Evolutionary conservation across 2,329 filamentous ascomycete genomes (phyloP), one percentile per base, ranked within the genome.

Genomic region (Pseudogymnoascus sp.): DNA sequence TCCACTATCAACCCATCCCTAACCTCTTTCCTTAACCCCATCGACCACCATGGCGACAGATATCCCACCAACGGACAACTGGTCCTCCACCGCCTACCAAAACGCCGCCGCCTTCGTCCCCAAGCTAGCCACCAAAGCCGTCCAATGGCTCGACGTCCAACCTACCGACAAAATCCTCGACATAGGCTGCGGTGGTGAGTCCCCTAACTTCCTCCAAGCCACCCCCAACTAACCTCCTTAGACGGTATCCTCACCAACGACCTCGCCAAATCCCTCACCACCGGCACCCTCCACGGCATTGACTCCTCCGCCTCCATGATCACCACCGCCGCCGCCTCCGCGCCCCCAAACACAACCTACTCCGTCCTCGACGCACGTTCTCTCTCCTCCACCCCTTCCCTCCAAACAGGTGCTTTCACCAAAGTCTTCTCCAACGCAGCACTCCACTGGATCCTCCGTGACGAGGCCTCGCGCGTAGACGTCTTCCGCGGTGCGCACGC

Each of bases 361-460:
- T 72, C 72, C 38, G 65, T 56, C 69, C 38, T 44, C 8, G 26
- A 61, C 47, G 24, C 26, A 7, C 13, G 26, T 6, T 19, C 40
- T n/a, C 35, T 59, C 38, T 61, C 37, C 19, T 42, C 14, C 5
- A 47, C 11, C 37, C 59, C 31, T 1, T n/a, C 61, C 11, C 56
- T 53, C 13, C 42, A 63, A 29, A 24, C 59, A 16, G 56, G 31
- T n/a, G 31, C 56, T 14, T 60, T 42, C 69, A 74, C 77, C 65
- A 88, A 88, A 69, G 80, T 79, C 68, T 88, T 88, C 71, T 87
- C 84, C 63, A 88, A 88, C 68, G 86, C 86, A 0, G 86, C 85
- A 0, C 77, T 88, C 72, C 84, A 87, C 74, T 88, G 86, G 86
- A 85, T 88, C 70, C 77, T 91, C 6, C 76, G 81, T 0, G 64